A percentile compares a stretch with the other conserved stretches of the same genome.
These are phyloP conservation scores for Whalleya microplaca DNA, from an alignment of 2,329 filamentous ascomycete species.

Conservation along the genomic window DNA sequence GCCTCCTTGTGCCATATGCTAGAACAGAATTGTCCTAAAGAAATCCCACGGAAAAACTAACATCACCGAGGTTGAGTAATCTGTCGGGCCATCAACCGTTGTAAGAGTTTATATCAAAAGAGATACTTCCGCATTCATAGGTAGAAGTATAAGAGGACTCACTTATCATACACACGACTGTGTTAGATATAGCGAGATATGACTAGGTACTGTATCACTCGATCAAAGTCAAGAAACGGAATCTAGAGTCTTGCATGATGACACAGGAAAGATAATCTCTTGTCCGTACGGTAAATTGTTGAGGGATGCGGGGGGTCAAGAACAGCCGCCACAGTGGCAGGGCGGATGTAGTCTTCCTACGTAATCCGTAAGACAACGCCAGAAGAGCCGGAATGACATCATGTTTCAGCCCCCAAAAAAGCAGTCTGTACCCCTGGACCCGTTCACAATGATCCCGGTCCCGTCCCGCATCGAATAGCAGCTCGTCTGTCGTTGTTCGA, in stretches of 20 bases:
- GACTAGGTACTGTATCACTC: too few species aligned
- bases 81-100: not conserved
- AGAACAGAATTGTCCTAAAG: slow-evolving; percentile 12
- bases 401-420: slow-evolving; percentile 6
- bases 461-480: slow-evolving; percentile 4
- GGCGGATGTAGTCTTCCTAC: too few species aligned
- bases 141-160: not conserved
- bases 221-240: too few species aligned
- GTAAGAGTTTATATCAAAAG: not conserved
- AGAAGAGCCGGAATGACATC: slow-evolving; percentile 18
- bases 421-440: slow-evolving; percentile 12
- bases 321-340: too few species aligned
- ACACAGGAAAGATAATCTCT: not conserved
- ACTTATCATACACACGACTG: too few species aligned
- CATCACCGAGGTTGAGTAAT: not conserved
- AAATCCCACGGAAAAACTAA: not conserved
- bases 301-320: too few species aligned
- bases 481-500: slow-evolving; percentile 10
- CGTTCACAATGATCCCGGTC: not conserved
- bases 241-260: not conserved
- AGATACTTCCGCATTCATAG: not conserved
- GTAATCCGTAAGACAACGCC: not conserved
- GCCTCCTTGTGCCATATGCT: slow-evolving; percentile 5
- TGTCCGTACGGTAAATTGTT: too few species aligned
- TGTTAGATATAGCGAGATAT: too few species aligned